phyloP scores from a whole-genome alignment of 805 yeast species.

The Wickerhamomyces alni region DNA sequence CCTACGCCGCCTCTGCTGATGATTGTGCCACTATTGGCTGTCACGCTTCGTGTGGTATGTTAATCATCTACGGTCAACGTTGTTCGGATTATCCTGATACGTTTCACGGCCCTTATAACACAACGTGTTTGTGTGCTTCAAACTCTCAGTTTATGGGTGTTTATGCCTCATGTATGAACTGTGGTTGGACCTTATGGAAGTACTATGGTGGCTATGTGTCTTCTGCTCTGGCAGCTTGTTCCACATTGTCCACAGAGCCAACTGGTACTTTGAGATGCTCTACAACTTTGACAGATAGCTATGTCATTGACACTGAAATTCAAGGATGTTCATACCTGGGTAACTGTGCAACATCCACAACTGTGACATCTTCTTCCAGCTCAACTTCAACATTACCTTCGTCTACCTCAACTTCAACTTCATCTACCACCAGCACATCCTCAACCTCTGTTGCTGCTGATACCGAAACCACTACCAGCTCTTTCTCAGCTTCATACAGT shows the following conservation, averaged over 20 bases:
- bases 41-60: slow-evolving; percentile 27
- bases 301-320: slow-evolving; percentile 3
- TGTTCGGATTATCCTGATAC: slow-evolving; percentile 18
- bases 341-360: slow-evolving; percentile 2
- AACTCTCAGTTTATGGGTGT: slow-evolving; percentile 17
- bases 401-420: slow-evolving; percentile 7
- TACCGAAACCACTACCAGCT: slow-evolving; percentile 2
- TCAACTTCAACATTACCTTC: slow-evolving; percentile 8
- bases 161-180: slow-evolving; percentile 26
- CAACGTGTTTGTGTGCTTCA: slow-evolving; percentile 23
- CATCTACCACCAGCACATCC: slow-evolving; percentile 9
- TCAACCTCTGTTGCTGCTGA: slow-evolving; percentile 4
- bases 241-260: slow-evolving; percentile 15
- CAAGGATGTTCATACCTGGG: slow-evolving; percentile 8
- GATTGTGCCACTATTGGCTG: slow-evolving; percentile 24
- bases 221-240: slow-evolving; percentile 24
- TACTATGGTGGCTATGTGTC: slow-evolving; percentile 25
- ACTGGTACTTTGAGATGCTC: slow-evolving; percentile 9
- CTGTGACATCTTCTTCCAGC: background rate
- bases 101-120: slow-evolving; percentile 15
- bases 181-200: slow-evolving; percentile 31
- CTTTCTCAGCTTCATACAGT: background rate
- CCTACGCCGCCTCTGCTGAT: slow-evolving; percentile 20
- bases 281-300: slow-evolving; percentile 7
- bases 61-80: slow-evolving; percentile 23